phyloP scores from a whole-genome alignment of 1,139 yeast species.

The Lodderomyces elongisporus region DNA sequence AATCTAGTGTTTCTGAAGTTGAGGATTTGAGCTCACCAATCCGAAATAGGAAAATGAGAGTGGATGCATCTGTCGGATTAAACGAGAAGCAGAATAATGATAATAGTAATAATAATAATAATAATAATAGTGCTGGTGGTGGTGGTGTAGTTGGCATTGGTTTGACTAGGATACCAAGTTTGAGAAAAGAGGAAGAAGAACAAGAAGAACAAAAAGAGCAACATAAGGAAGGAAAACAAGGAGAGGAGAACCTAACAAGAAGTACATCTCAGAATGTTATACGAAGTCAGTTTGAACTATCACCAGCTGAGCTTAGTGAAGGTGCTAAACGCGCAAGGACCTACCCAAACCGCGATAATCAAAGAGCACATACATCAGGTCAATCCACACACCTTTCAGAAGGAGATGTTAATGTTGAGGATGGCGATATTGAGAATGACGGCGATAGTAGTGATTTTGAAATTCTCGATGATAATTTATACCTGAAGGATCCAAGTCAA shows the following conservation, averaged over 20 bases:
- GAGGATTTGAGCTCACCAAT: constrained; percentile 12
- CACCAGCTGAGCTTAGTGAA: neutral
- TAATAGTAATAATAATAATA: too few relatives aligned
- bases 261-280: neutral
- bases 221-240: constrained; percentile 1
- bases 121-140: too few relatives aligned
- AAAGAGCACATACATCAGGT: neutral
- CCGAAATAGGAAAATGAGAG: constrained; percentile 3
- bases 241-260: neutral
- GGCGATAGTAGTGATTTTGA: constrained; percentile 3
- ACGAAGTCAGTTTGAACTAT: neutral
- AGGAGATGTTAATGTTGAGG: neutral
- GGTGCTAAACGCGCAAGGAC: too few relatives aligned
- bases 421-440: neutral
- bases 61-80: neutral
- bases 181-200: constrained; percentile 14
- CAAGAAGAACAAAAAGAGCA: constrained; percentile 19
- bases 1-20: constrained; percentile 4
- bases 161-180: constrained; percentile 1
- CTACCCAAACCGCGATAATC: neutral
- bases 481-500: constrained; percentile 1
- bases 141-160: too few relatives aligned
- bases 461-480: neutral
- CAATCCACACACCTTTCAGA: too few relatives aligned
- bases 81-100: too few relatives aligned